phyloP scores from a whole-genome alignment of 805 yeast genomes.

The Teunomyces gatunensis region DNA sequence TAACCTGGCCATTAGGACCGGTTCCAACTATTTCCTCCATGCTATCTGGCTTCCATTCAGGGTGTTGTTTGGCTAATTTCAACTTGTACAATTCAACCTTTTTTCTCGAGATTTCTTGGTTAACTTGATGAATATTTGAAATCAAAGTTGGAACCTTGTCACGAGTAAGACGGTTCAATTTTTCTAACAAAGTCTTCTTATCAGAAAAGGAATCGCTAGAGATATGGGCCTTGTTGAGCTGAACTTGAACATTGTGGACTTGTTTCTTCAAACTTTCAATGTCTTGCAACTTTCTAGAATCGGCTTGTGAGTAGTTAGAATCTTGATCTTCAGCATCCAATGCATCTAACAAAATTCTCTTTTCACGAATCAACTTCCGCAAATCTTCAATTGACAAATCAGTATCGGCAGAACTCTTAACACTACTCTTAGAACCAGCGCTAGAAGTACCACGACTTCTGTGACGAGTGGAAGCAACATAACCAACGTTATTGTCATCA shows the following conservation, averaged over 20 bases:
- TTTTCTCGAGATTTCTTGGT: slow-evolving; percentile 63
- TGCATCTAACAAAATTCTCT: slow-evolving; percentile 67
- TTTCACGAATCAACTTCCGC: slow-evolving; percentile 66
- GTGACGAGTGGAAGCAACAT: slow-evolving; percentile 67
- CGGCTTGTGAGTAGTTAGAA: slow-evolving; percentile 25
- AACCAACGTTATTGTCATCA: slow-evolving; percentile 67
- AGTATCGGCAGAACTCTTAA: slow-evolving; percentile 24
- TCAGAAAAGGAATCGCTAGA: slow-evolving; percentile 36
- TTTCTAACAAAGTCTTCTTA: slow-evolving; percentile 50
- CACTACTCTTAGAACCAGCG: slow-evolving; percentile 7
- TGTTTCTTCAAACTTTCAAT: slow-evolving; percentile 64
- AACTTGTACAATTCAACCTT: slow-evolving; percentile 64
- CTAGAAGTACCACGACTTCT: slow-evolving; percentile 32
- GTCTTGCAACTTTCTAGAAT: slow-evolving; percentile 46
- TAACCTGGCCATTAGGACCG: slow-evolving; percentile 83
- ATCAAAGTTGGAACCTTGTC: slow-evolving; percentile 73
- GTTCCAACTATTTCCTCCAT: slow-evolving; percentile 59
- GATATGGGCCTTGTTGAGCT: slow-evolving; percentile 15
- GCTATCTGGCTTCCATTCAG: slow-evolving; percentile 49
- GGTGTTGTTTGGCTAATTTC: slow-evolving; percentile 57
- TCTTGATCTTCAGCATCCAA: slow-evolving; percentile 66
- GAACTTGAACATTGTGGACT: slow-evolving; percentile 48
- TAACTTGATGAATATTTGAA: slow-evolving; percentile 58
- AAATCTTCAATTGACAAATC: slow-evolving; percentile 51
- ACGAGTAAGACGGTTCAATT: slow-evolving; percentile 57